A percentile compares a stretch with the other conserved stretches of the same genome.
These are phyloP conservation scores for Mitragyna speciosa DNA, from an alignment of 257 asterid species.

Conservation along the genomic window DNA sequence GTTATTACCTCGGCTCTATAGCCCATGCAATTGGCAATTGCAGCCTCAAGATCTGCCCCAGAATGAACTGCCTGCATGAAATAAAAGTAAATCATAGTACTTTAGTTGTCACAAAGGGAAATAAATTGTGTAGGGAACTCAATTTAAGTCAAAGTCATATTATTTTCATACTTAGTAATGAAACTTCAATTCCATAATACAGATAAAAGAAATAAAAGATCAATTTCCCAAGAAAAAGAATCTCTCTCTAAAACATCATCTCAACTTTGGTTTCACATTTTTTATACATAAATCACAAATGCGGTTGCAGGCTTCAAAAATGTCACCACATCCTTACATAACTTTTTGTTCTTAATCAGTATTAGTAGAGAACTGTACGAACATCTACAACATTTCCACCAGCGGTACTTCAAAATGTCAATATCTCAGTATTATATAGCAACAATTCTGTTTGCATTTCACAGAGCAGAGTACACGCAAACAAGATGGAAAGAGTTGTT, in stretches of 20 bases:
- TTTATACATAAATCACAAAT: not conserved
- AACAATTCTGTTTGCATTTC: not conserved
- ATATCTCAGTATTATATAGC: not conserved
- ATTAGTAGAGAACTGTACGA: not conserved
- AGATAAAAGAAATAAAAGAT: not conserved
- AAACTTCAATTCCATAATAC: not conserved
- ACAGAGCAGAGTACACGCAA: not conserved
- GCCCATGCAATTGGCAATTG: constrained; percentile 92
- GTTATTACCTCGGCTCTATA: constrained; percentile 72
- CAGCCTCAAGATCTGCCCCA: constrained; percentile 98
- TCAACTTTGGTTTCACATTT: not conserved
- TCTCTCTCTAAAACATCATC: not conserved
- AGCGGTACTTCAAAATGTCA: not conserved
- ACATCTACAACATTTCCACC: not conserved
- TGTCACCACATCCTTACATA: not conserved
- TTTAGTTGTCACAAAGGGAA: not conserved
- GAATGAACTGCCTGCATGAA: constrained; percentile 97
- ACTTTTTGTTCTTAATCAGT: not conserved
- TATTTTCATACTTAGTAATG: not conserved
- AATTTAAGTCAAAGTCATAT: not conserved
- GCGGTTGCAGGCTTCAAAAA: not conserved
- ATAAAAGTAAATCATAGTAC: constrained; percentile 1
- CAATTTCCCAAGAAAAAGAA: not conserved
- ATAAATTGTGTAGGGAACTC: not conserved
- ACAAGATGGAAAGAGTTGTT: not conserved